Conservation (phyloP, 139 green algal species). For the Chlamydomonas sphaeroides region DNA sequence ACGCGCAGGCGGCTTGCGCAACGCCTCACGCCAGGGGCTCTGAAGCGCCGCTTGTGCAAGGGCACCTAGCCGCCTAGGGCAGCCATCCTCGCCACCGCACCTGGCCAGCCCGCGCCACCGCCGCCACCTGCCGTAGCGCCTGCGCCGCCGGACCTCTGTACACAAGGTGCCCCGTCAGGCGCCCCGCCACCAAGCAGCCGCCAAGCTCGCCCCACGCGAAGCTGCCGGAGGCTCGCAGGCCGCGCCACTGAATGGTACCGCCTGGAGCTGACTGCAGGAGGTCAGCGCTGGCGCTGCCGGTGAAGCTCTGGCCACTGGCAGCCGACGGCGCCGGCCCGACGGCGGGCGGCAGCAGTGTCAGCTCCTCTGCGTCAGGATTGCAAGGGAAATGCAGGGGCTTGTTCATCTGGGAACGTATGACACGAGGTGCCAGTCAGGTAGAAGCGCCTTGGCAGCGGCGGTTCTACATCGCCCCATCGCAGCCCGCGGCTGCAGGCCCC, state of each 20-base stretch:
- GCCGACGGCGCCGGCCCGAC: no score
- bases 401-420: neutral
- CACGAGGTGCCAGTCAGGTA: no score
- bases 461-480: no score
- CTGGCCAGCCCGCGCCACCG: neutral
- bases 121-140: neutral
- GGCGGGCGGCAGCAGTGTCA: no score
- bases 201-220: neutral
- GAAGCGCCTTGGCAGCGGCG: no score
- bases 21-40: no score
- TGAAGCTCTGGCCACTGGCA: no score
- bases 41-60: neutral
- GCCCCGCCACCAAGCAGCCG: neutral
- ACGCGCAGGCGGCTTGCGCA: no score
- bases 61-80: neutral
- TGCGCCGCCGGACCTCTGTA: neutral
- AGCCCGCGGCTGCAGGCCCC: no score
- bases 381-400: neutral
- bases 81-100: neutral
- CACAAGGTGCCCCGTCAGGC: neutral
- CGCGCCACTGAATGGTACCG: neutral
- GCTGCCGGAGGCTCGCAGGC: neutral
- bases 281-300: no score
- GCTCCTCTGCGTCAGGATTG: neutral
- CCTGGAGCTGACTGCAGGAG: no score